Base-by-base conservation (phyloP, 2,329 filamentous ascomycete species). In the Cytospora piceicola region DNA sequence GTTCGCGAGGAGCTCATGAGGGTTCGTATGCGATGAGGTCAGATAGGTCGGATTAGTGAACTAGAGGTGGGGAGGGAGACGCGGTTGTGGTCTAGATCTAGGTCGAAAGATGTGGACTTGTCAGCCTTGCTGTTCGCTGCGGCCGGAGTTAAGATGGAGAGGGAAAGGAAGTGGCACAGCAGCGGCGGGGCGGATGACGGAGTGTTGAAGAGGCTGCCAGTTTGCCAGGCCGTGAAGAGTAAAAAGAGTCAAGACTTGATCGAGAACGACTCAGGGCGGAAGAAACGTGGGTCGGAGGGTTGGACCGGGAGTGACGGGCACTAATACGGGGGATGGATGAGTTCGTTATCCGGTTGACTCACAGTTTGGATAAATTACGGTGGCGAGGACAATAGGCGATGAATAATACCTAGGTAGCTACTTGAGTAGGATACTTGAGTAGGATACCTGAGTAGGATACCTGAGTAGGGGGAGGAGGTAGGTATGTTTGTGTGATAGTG, bases 101-200 rank as follows among this genome's bases (percentile, higher is more conserved):
- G 57, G 55, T 29, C 39, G 52, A 61, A 36, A 15, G 34, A 34
- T 51, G 52, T 29, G 46, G 32, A 67, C 56, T 29, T 34, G 63
- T 67, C 66, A 67, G 63, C 63, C 55, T 63, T 59, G 63, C 55
- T 34, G 32, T 22, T 27, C 34, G 51, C 24, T 30, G 52, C 51
- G 20, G 42, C 17, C 58, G 55, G 63, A 63, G 36, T 60, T 46
- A 57, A 59, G 59, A 51, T 62, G 59, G 66, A 60, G 54, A 42
- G 57, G 29, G 58, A 55, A 49, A 36, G 11, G 46, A 34, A 36
- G 61, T 57, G 61, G 63, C 59, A 57, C 27, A 30, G 51, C 36
- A n/a, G 51, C 39, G 52, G 66, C 66, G 63, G 59, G 66, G 66
- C 56, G 66, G 29, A 65, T 65, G 66, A 67, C 66, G 63, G 65